A percentile compares a stretch with the other conserved stretches of the same genome.
Conservation (phyloP, 2,329 filamentous ascomycete species). For the Botrytis fragariae region DNA sequence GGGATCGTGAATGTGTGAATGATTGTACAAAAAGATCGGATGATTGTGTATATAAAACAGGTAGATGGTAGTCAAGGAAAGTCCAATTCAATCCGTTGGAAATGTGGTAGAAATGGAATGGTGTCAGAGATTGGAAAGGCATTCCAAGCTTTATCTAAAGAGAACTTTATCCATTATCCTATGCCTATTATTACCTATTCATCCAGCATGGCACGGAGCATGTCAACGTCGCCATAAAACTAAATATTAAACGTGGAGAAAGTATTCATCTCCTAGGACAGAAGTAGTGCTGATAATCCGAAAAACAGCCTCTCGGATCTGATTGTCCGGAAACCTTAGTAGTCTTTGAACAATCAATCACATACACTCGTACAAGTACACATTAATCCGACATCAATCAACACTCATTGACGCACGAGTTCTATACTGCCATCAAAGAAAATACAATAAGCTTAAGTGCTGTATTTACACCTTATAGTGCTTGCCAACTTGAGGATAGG, state of each 20-base stretch:
- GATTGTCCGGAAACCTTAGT: background rate
- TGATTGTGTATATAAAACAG: background rate
- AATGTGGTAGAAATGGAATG: background rate
- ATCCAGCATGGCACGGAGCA: constrained; percentile 17
- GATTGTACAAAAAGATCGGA: background rate
- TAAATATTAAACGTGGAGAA: constrained; percentile 21
- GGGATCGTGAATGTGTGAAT: background rate
- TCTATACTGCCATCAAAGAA: background rate
- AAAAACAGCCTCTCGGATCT: background rate
- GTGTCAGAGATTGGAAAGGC: background rate
- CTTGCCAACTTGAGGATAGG: background rate
- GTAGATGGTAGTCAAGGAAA: background rate
- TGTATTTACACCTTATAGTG: background rate
- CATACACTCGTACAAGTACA: background rate
- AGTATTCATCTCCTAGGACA: constrained; percentile 9
- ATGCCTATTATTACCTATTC: background rate
- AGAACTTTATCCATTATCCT: background rate
- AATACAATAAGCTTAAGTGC: background rate
- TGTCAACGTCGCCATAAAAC: constrained; percentile 1
- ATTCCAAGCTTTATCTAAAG: background rate
- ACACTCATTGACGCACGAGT: background rate
- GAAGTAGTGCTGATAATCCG: background rate
- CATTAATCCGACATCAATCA: background rate
- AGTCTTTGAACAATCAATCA: background rate
- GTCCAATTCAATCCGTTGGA: background rate